A percentile compares a stretch with the other conserved stretches of the same genome.
Evolutionary conservation across 805 yeast genomes (phyloP).

Genomic region (Pichia rugopelliculosa): DNA sequence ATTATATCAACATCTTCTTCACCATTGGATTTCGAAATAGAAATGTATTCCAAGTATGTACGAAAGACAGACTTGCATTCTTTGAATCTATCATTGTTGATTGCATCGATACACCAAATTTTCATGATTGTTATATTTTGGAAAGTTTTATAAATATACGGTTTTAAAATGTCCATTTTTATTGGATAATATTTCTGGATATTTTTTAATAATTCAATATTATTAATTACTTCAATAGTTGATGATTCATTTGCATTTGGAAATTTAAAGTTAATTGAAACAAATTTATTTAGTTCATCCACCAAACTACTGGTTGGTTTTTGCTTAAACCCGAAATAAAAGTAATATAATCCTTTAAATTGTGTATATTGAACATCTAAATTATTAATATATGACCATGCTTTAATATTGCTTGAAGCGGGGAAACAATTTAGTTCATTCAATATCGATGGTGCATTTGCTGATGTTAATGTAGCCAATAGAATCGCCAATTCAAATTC

Average conservation of each 20-base stretch:
- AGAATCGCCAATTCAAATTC: not conserved
- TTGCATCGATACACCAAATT: slow-evolving; percentile 26
- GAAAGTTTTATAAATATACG: slow-evolving; percentile 37
- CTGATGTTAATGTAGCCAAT: not conserved
- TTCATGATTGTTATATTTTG: slow-evolving; percentile 36
- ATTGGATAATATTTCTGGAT: slow-evolving; percentile 10
- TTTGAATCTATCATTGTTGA: slow-evolving; percentile 15
- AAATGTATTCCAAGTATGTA: slow-evolving; percentile 35
- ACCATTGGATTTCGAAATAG: slow-evolving; percentile 31
- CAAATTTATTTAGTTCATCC: not conserved
- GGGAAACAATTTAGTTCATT: not conserved
- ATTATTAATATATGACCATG: not conserved
- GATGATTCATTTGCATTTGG: slow-evolving; percentile 36
- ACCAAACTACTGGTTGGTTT: not conserved
- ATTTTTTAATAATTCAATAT: slow-evolving; percentile 7
- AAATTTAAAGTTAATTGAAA: slow-evolving; percentile 26
- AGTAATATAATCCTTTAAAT: not conserved
- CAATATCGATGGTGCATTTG: not conserved
- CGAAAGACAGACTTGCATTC: slow-evolving; percentile 29
- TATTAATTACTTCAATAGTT: slow-evolving; percentile 24
- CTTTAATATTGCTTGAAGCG: not conserved
- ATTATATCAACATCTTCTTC: slow-evolving; percentile 32
- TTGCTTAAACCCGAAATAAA: slow-evolving; percentile 15
- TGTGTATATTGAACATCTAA: not conserved
- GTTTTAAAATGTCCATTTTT: slow-evolving; percentile 23